Conservation (phyloP, 345 rosid species). For the Carallia brachiata region DNA sequence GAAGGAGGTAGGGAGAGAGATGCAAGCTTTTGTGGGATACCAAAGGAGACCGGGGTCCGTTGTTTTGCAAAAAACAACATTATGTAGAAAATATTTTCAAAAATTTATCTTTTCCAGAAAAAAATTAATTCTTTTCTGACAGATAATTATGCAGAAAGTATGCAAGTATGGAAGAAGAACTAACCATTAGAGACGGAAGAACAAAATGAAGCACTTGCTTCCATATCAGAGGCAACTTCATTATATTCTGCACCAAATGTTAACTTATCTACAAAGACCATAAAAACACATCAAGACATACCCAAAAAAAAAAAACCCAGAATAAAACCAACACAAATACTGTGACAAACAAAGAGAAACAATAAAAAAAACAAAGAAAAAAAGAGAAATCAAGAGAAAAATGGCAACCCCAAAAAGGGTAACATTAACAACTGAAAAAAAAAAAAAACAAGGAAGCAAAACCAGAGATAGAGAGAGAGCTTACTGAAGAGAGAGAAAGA, state of each 20-base stretch:
- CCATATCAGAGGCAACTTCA: conserved; percentile 23
- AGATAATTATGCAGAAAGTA: background rate
- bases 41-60: background rate
- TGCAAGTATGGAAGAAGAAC: conserved; percentile 8
- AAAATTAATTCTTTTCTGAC: no score
- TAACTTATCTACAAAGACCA: conserved; percentile 52
- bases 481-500: conserved; percentile 56
- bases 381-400: background rate
- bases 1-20: no score
- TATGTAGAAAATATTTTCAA: no score
- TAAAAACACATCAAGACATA: background rate
- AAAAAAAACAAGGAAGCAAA: conserved; percentile 1
- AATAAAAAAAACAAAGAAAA: background rate
- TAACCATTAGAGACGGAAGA: conserved; percentile 60
- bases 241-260: conserved; percentile 48
- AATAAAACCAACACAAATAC: background rate
- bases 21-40: background rate
- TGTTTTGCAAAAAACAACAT: no score
- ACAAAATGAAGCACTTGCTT: conserved; percentile 39
- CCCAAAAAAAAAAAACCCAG: background rate
- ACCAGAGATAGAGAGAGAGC: conserved; percentile 14
- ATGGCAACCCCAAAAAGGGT: background rate
- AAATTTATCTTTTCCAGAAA: no score
- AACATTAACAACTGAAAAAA: background rate
- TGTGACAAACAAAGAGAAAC: background rate